Conservation (phyloP, 2,329 filamentous ascomycete species). For the Aspergillus ibericus region DNA sequence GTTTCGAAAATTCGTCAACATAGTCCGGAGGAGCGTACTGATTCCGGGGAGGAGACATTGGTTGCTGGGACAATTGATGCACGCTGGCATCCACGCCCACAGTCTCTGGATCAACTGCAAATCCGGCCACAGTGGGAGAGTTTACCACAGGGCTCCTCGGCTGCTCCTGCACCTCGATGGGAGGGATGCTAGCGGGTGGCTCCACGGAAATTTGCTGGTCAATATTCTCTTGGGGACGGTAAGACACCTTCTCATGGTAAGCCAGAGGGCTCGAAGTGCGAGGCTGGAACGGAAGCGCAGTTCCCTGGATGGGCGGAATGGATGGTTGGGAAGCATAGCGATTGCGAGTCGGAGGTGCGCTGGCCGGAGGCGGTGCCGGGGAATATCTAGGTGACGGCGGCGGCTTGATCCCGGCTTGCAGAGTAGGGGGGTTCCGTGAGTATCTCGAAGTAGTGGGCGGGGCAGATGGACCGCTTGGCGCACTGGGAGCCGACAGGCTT, state of each 20-base stretch:
- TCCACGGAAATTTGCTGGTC: conserved; percentile 27
- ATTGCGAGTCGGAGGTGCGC: conserved; percentile 28
- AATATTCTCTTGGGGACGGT: conserved; percentile 27
- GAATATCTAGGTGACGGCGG: conserved; percentile 44
- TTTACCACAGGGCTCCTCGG: conserved; percentile 12
- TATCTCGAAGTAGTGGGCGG: conserved; percentile 39
- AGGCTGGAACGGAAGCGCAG: conserved; percentile 57
- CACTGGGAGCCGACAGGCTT: conserved; percentile 27
- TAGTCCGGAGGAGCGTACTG: conserved; percentile 36
- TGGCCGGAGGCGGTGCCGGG: conserved; percentile 44
- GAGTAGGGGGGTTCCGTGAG: conserved; percentile 41
- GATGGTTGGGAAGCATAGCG: conserved; percentile 44
- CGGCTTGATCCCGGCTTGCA: conserved; percentile 36
- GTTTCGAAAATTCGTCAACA: conserved; percentile 33
- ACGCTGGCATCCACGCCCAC: conserved; percentile 5
- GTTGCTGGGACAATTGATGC: conserved; percentile 17
- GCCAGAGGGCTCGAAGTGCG: conserved; percentile 66
- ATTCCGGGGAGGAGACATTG: conserved; percentile 28
- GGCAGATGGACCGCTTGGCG: conserved; percentile 29
- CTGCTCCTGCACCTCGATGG: conserved; percentile 22
- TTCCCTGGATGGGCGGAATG: conserved; percentile 25
- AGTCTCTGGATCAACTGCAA: conserved; percentile 7
- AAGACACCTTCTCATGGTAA: conserved; percentile 46
- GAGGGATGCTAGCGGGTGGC: conserved; percentile 23
- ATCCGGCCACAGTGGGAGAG: neutral